Evolutionary conservation across 768 basidiomycete species (phyloP).

Genomic region (Leucosporidium creatinivorum): DNA sequence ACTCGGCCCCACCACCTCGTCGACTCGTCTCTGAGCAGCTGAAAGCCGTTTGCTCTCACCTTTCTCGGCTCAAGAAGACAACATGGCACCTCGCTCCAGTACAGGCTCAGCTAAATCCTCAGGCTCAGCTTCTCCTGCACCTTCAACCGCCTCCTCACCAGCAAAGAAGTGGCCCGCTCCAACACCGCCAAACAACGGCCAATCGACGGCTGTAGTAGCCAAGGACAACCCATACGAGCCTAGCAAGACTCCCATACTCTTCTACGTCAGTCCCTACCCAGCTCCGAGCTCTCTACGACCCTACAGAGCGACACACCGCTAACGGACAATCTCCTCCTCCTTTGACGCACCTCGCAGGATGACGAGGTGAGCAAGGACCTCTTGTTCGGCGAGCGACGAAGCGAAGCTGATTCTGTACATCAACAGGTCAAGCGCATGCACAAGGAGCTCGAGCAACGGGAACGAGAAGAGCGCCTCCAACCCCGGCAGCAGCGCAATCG

Average conservation of each 20-base stretch:
- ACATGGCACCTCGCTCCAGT: background rate
- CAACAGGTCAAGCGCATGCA: slow-evolving; percentile 28
- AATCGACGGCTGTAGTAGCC: background rate
- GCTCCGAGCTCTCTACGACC: background rate
- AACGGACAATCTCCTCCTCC: background rate
- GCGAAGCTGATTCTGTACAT: too few species aligned
- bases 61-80: background rate
- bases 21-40: background rate
- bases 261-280: background rate
- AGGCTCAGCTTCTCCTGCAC: background rate
- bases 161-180: background rate
- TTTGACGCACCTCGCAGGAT: background rate
- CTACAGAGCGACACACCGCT: background rate
- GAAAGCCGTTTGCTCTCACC: background rate
- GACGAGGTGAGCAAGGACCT: background rate
- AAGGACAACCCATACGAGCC: background rate
- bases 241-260: background rate
- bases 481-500: background rate
- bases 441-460: background rate
- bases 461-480: background rate
- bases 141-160: background rate
- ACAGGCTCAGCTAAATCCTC: background rate
- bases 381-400: background rate
- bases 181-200: background rate
- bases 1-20: background rate